Base-by-base conservation (phyloP, 202 grass and related monocot species). In the Hordeum pubiflorum region DNA sequence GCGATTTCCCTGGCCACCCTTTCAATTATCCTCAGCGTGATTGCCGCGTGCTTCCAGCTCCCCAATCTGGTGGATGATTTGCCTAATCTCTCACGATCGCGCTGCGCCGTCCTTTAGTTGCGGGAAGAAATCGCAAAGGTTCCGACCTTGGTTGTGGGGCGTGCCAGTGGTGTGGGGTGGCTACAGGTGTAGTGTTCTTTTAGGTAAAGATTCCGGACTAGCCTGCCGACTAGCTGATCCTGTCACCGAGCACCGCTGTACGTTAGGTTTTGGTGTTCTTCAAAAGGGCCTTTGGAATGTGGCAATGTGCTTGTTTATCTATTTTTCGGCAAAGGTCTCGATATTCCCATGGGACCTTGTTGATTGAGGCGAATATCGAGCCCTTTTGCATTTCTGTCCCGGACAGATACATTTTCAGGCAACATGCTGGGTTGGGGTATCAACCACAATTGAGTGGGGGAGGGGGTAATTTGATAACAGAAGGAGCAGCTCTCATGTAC, bases 191-290 rank as follows among this genome's bases (percentile, higher is more conserved):
- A 83, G 52, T 61, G 44, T 79, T 39, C 74, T 69, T 86, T 82
- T 85, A 69, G 87, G 74, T 58, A 74, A 26, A 62, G 83, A 86
- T 89, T 86, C 74, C n/a, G 59, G 66, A 62, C 65, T 61, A 17
- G 43, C 23, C 43, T 71, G 68, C 68, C 68, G 68, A 52, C 41
- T 72, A 78, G 83, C 46, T 78, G 69, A 82, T 74, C 74, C 58
- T 41, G 39, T 46, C 22, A 46, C 59, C 43, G 67, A 48, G 75
- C 68, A 89, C 52, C 79, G 82, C 26, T 65, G 34, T 69, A 52
- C 24, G 74, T 83, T 69, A 75, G 83, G 55, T 86, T 82, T 82
- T 83, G 74, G 40, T 56, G 52, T 83, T 75, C 83, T 33, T 79
- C 11, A 2, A 79, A 89, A 86, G 83, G 54, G 61, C 10, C 41